phyloP scores from a whole-genome alignment of 1,139 yeast genomes.

The Kodamaea ohmeri region DNA sequence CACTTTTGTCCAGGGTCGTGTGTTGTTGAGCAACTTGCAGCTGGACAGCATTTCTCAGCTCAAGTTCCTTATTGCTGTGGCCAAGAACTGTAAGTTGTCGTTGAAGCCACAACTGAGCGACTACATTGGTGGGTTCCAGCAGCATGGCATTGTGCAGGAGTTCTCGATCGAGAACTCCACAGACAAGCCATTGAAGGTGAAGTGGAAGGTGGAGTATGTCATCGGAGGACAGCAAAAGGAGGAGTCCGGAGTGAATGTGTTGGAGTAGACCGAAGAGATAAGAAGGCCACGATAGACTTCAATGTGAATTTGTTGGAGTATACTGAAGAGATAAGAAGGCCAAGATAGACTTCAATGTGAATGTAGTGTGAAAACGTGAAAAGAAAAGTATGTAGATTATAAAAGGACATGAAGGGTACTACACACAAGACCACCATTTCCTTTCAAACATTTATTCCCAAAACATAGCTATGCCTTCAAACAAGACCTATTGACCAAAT shows the following conservation, averaged over 20 bases:
- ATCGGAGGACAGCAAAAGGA: slow-evolving; percentile 47
- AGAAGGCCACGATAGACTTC: slow-evolving; percentile 39
- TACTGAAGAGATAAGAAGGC: not conserved
- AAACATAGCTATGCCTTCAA: not conserved
- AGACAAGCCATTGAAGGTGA: slow-evolving; percentile 58
- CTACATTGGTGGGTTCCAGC: slow-evolving; percentile 47
- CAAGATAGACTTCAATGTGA: slow-evolving; percentile 39
- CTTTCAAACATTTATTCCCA: too few relatives aligned
- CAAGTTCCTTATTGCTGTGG: slow-evolving; percentile 78
- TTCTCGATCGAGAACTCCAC: slow-evolving; percentile 56
- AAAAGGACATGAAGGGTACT: too few relatives aligned
- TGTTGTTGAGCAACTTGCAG: slow-evolving; percentile 43
- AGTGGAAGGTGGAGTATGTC: slow-evolving; percentile 72
- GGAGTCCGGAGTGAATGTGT: slow-evolving; percentile 54
- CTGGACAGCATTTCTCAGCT: slow-evolving; percentile 38
- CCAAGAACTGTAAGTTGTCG: slow-evolving; percentile 63
- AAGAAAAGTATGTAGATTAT: not conserved
- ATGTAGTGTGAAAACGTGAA: not conserved
- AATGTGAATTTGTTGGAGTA: slow-evolving; percentile 45
- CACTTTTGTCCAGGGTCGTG: slow-evolving; percentile 42
- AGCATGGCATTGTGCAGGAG: slow-evolving; percentile 58
- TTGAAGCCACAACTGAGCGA: slow-evolving; percentile 71
- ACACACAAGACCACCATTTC: too few relatives aligned
- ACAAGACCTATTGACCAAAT: too few relatives aligned
- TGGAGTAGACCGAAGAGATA: slow-evolving; percentile 13